Evolutionary conservation across 768 basidiomycete genomes (phyloP).

Genomic region (Pisolithus sp.): DNA sequence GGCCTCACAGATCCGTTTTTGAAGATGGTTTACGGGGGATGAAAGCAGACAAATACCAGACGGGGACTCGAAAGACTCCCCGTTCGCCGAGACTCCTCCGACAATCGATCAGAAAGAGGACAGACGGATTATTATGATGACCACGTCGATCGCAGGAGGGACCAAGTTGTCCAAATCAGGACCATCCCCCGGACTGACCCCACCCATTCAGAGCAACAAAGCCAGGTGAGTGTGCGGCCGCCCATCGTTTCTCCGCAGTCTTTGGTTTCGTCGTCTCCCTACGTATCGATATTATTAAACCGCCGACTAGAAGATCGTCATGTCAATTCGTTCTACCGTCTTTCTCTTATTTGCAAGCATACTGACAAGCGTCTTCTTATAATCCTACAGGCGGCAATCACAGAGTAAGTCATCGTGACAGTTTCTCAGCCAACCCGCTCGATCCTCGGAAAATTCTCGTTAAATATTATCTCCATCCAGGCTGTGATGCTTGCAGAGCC

Average conservation of each 20-base stretch:
- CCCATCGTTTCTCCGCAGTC: neutral
- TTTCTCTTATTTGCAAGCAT: constrained; percentile 5
- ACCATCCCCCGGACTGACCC: neutral
- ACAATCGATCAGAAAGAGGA: neutral
- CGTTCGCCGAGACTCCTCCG: neutral
- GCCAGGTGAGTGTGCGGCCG: neutral
- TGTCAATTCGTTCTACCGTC: neutral
- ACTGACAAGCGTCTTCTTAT: constrained; percentile 26
- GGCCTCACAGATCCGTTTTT: no score
- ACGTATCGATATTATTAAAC: neutral
- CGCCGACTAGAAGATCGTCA: neutral
- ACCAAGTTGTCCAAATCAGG: neutral
- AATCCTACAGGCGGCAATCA: constrained; percentile 64
- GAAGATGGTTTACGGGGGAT: neutral
- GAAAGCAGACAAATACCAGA: neutral
- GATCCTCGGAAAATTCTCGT: constrained; percentile 17
- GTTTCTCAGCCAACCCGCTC: constrained; percentile 9
- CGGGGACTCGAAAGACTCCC: neutral
- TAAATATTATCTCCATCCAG: constrained; percentile 30
- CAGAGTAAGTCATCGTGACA: constrained; percentile 52
- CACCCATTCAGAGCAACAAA: neutral
- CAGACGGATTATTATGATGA: neutral
- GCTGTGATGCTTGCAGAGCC: constrained; percentile 81
- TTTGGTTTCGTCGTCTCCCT: neutral
- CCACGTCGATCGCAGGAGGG: neutral